A percentile compares a stretch with the other conserved stretches of the same genome.
These are phyloP conservation scores for Colletotrichum kahawae DNA, from an alignment of 2,329 filamentous ascomycete genomes.

Conservation along the genomic window DNA sequence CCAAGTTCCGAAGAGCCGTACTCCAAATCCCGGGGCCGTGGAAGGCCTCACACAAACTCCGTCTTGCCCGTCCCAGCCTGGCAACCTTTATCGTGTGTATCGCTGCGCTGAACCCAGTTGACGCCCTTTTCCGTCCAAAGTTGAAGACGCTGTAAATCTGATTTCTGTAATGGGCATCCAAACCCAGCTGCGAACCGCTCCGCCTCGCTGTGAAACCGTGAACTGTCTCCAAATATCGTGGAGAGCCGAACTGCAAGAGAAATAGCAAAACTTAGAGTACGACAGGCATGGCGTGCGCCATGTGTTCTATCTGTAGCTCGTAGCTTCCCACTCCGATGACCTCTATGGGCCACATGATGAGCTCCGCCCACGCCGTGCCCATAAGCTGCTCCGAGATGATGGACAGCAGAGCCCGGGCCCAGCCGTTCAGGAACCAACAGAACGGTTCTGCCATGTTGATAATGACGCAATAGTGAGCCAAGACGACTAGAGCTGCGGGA, in stretches of 20 bases:
- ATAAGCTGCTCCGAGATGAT: constrained; percentile 1
- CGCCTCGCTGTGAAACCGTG: neutral
- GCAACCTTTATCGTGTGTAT: neutral
- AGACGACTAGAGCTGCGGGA: constrained; percentile 24
- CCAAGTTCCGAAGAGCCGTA: neutral
- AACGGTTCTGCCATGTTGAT: constrained; percentile 24
- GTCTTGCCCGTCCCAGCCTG: neutral
- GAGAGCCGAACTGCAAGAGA: neutral
- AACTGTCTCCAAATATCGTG: neutral
- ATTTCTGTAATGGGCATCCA: neutral
- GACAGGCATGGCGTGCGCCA: constrained; percentile 1
- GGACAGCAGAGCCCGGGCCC: constrained; percentile 5
- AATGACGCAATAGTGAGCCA: constrained; percentile 29
- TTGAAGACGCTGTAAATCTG: neutral
- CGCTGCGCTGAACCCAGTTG: neutral
- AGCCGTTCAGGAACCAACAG: constrained; percentile 25
- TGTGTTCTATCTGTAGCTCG: neutral
- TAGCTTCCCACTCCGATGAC: neutral
- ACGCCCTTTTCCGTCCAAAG: neutral
- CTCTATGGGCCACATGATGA: constrained; percentile 9
- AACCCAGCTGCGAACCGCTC: neutral
- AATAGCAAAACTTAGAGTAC: neutral
- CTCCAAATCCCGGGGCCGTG: neutral
- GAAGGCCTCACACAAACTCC: neutral
- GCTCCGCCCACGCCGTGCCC: constrained; percentile 5